Conservation (phyloP, 176 grass and related monocot genomes). For the Pharus latifolius region DNA sequence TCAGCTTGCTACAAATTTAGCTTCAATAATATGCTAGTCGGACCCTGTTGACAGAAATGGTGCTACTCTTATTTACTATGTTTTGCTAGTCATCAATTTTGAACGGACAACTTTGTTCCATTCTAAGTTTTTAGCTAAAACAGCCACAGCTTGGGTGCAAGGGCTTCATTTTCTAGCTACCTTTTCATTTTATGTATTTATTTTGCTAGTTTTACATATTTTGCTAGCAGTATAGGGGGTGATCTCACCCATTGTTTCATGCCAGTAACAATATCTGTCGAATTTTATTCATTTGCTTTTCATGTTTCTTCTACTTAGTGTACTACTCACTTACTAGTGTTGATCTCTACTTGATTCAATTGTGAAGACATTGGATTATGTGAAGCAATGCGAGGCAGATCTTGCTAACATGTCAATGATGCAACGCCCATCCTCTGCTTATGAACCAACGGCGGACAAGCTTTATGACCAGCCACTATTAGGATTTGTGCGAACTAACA, state of each 20-base stretch:
- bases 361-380: slow-evolving; percentile 51
- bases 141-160: no score
- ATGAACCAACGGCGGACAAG: slow-evolving; percentile 65
- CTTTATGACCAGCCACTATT: slow-evolving; percentile 66
- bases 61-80: neutral
- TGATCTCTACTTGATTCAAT: slow-evolving; percentile 8
- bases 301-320: neutral
- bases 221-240: neutral
- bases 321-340: neutral
- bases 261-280: neutral
- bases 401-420: slow-evolving; percentile 67
- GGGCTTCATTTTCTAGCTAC: neutral
- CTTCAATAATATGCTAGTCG: neutral
- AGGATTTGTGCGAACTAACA: slow-evolving; percentile 60
- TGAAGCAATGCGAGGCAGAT: slow-evolving; percentile 88
- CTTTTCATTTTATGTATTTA: neutral
- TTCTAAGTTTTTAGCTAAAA: no score
- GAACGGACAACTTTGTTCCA: neutral
- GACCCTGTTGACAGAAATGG: neutral
- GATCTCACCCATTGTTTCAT: neutral
- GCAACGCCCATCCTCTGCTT: slow-evolving; percentile 48
- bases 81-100: neutral
- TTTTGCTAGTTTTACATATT: neutral
- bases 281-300: neutral
- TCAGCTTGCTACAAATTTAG: neutral